Percentiles rank a stretch among this genome's conserved stretches.
Conservation (phyloP, 2,329 filamentous ascomycete species). For the Fusarium sarcochroum region DNA sequence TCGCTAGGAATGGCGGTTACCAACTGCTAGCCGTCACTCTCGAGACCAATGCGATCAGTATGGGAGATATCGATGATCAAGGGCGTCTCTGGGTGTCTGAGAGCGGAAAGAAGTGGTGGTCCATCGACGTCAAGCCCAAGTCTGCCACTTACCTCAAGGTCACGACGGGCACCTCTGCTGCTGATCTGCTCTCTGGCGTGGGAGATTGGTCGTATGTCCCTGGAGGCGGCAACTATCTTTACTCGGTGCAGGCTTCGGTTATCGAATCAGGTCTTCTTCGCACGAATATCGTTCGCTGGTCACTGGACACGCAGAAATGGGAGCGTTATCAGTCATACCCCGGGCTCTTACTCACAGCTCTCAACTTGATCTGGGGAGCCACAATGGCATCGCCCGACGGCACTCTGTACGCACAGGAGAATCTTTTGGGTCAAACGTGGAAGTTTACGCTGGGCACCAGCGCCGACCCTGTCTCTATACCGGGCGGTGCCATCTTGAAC, state of each 20-base stretch:
- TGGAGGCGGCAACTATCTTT: conserved; percentile 34
- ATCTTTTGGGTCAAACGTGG: conserved; percentile 11
- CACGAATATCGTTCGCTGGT: conserved; percentile 35
- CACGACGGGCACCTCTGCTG: neutral
- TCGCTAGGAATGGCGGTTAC: conserved; percentile 23
- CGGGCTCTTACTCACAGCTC: neutral
- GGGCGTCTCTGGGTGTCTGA: conserved; percentile 34
- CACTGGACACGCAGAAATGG: conserved; percentile 6
- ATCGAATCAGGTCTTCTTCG: neutral
- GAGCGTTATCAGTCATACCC: neutral
- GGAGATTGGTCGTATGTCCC: conserved; percentile 41
- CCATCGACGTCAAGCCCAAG: conserved; percentile 17
- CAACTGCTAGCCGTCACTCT: neutral
- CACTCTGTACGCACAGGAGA: conserved; percentile 26
- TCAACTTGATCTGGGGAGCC: conserved; percentile 23
- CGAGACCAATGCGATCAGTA: neutral
- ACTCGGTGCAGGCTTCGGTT: conserved; percentile 20
- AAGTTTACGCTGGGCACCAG: conserved; percentile 12
- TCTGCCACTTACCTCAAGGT: conserved; percentile 11
- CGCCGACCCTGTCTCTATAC: neutral
- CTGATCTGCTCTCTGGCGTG: neutral
- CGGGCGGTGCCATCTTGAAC: conserved; percentile 13
- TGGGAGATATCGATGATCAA: conserved; percentile 35
- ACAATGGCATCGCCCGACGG: neutral
- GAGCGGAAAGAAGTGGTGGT: conserved; percentile 22